phyloP scores from a whole-genome alignment of 108 stramenopile species.

The Nitzschia sp. region DNA sequence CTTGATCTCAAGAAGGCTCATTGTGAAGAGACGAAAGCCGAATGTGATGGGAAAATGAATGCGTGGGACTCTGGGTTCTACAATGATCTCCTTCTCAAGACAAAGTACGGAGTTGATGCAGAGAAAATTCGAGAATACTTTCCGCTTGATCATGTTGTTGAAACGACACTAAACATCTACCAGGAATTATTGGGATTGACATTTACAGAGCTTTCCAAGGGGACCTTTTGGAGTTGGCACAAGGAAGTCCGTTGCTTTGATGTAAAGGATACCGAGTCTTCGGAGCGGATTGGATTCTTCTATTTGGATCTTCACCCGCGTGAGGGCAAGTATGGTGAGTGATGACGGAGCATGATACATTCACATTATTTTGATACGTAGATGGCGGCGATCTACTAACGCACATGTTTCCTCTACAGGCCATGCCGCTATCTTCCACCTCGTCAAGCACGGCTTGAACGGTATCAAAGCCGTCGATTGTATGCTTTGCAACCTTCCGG shows the following conservation, averaged over 20 bases:
- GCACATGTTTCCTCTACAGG: not conserved
- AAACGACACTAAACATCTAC: conserved; percentile 41
- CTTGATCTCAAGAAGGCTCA: conserved; percentile 32
- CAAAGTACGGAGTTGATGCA: conserved; percentile 43
- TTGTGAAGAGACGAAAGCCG: conserved; percentile 27
- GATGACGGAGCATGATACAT: not conserved
- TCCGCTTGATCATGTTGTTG: conserved; percentile 48
- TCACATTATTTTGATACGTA: not conserved
- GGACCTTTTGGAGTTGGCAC: conserved; percentile 49
- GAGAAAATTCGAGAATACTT: conserved; percentile 41
- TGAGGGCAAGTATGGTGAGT: not conserved
- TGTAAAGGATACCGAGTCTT: conserved; percentile 31
- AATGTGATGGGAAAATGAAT: conserved; percentile 39
- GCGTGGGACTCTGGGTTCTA: conserved; percentile 48
- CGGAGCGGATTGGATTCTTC: conserved; percentile 27
- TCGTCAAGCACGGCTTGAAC: conserved; percentile 29
- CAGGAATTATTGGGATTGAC: conserved; percentile 49
- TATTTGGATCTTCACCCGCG: conserved; percentile 44
- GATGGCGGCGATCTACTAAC: not conserved
- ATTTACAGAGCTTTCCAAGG: conserved; percentile 36
- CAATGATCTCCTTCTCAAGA: conserved; percentile 29
- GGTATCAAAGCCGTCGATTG: conserved; percentile 43
- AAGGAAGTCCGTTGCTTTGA: conserved; percentile 40
- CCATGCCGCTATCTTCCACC: conserved; percentile 49
- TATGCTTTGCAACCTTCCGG: conserved; percentile 52